phyloP scores from a whole-genome alignment of 495 filamentous ascomycete species.

The Aspergillus egyptiacus region DNA sequence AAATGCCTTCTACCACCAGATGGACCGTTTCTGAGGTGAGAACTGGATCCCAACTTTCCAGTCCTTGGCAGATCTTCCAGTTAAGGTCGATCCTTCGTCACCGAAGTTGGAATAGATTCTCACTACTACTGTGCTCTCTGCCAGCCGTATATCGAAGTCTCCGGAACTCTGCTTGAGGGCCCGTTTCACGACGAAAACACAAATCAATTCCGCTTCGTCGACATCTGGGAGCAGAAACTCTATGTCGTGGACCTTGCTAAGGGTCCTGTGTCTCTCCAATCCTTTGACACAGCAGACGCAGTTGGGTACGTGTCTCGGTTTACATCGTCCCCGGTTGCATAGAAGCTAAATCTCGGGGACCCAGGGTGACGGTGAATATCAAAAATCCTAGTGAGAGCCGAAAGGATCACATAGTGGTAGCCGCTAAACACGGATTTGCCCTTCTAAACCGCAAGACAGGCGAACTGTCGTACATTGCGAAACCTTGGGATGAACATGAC shows the following conservation, averaged over 20 bases:
- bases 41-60: slow-evolving; percentile 2
- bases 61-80: not conserved
- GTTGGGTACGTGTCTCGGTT: slow-evolving; percentile 45
- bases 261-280: slow-evolving; percentile 58
- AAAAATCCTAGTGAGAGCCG: slow-evolving; percentile 53
- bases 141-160: slow-evolving; percentile 68
- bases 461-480: slow-evolving; percentile 54
- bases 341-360: slow-evolving; percentile 12
- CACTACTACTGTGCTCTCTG: slow-evolving; percentile 10
- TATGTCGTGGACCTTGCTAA: slow-evolving; percentile 65
- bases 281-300: slow-evolving; percentile 59
- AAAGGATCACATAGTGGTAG: slow-evolving; percentile 62
- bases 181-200: slow-evolving; percentile 68
- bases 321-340: not conserved
- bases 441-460: slow-evolving; percentile 64
- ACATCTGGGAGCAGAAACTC: slow-evolving; percentile 74
- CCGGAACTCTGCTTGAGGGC: slow-evolving; percentile 74
- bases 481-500: slow-evolving; percentile 48
- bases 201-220: slow-evolving; percentile 77
- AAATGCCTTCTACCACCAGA: slow-evolving; percentile 33
- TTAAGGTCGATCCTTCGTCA: not conserved
- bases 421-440: slow-evolving; percentile 75
- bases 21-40: slow-evolving; percentile 42
- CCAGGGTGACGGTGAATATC: slow-evolving; percentile 75
- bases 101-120: not conserved